Evolutionary conservation across 805 yeast genomes (phyloP).

Genomic region (Yamadazyma laniorum): DNA sequence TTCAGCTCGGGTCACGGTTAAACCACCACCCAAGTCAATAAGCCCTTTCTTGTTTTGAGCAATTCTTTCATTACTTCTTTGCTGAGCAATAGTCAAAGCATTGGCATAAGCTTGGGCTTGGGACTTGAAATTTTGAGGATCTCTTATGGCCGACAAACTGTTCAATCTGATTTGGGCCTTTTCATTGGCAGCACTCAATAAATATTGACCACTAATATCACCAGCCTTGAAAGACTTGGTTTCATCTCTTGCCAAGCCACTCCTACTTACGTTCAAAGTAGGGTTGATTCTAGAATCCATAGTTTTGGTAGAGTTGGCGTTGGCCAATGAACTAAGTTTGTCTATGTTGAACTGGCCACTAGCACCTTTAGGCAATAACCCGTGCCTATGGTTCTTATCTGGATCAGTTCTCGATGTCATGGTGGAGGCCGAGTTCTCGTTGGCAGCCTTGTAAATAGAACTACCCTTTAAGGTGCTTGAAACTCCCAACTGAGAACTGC

Average conservation of each 20-base stretch:
- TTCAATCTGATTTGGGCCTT: slow-evolving; percentile 45
- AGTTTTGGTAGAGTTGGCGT: slow-evolving; percentile 37
- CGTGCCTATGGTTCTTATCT: slow-evolving; percentile 32
- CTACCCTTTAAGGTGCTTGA: slow-evolving; percentile 27
- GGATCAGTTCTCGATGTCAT: slow-evolving; percentile 49
- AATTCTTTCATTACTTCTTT: slow-evolving; percentile 57
- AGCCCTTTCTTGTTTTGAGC: slow-evolving; percentile 48
- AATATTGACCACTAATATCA: slow-evolving; percentile 45
- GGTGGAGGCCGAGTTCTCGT: slow-evolving; percentile 40
- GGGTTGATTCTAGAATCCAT: slow-evolving; percentile 44
- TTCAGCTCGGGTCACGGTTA: slow-evolving; percentile 70
- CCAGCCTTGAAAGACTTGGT: slow-evolving; percentile 38
- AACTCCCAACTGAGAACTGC: slow-evolving; percentile 26
- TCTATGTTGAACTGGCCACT: slow-evolving; percentile 28
- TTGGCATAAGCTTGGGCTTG: slow-evolving; percentile 61
- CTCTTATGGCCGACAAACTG: slow-evolving; percentile 23
- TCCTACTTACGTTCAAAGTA: slow-evolving; percentile 34
- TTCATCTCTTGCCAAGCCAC: slow-evolving; percentile 36
- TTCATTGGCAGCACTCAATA: slow-evolving; percentile 48
- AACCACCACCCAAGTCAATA: slow-evolving; percentile 85
- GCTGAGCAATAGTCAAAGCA: slow-evolving; percentile 77
- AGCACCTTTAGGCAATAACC: slow-evolving; percentile 29
- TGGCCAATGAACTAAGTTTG: slow-evolving; percentile 35
- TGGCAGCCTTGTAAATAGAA: slow-evolving; percentile 32
- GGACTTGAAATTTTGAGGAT: slow-evolving; percentile 35